phyloP scores from a whole-genome alignment of 352 stramenopile species.

The Pythium oligandrum region DNA sequence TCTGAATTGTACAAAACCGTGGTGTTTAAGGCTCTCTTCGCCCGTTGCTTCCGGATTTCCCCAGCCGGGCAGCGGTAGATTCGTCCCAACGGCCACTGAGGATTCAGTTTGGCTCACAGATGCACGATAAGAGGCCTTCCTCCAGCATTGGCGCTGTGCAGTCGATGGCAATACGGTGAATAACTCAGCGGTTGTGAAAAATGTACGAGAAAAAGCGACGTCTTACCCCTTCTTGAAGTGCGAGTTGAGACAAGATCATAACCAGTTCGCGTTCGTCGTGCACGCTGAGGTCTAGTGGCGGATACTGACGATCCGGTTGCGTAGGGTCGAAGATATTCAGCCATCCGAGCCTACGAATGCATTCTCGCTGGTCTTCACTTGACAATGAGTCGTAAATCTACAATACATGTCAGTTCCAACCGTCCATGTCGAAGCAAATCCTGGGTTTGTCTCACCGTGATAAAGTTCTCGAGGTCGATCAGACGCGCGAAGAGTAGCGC shows the following conservation, averaged over 20 bases:
- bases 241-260: conserved; percentile 71
- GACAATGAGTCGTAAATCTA: conserved; percentile 52
- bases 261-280: conserved; percentile 75
- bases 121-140: conserved; percentile 10
- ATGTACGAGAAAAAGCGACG: background rate
- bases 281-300: conserved; percentile 58
- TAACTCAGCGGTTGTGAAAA: background rate
- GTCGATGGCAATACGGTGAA: background rate
- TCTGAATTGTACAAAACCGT: conserved; percentile 43
- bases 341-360: conserved; percentile 67
- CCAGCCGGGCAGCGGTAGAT: conserved; percentile 41
- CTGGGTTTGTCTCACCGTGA: conserved; percentile 25
- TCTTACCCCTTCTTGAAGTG: conserved; percentile 55
- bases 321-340: conserved; percentile 81
- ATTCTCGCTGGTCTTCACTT: conserved; percentile 48
- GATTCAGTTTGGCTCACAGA: conserved; percentile 6
- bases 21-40: conserved; percentile 54
- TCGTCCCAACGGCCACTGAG: background rate
- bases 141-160: conserved; percentile 15
- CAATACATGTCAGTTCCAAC: background rate
- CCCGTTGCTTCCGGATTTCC: conserved; percentile 46
- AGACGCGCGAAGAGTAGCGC: conserved; percentile 60
- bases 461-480: conserved; percentile 76
- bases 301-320: conserved; percentile 72
- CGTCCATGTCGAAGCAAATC: background rate